Percentiles rank a stretch among this genome's conserved stretches.
Evolutionary conservation across 371 early-diverging fungal genomes (phyloP).

Genomic region (Gilbertella persicaria): DNA sequence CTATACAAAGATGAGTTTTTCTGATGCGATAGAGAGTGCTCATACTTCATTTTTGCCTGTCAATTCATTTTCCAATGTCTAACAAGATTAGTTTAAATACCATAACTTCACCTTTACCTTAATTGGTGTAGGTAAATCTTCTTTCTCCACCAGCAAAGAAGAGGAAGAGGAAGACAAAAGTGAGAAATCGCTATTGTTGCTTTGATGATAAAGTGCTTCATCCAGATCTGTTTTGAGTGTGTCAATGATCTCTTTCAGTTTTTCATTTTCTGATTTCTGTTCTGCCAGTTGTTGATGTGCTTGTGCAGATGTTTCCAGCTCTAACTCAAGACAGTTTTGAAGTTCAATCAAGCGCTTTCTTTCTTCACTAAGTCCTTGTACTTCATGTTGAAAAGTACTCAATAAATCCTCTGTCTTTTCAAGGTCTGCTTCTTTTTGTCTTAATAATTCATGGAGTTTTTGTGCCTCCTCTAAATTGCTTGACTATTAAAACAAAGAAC

Average conservation of each 20-base stretch:
- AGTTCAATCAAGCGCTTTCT: constrained; percentile 40
- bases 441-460: constrained; percentile 45
- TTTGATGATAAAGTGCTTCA: constrained; percentile 33
- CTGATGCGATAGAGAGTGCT: not conserved
- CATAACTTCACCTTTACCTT: constrained; percentile 15
- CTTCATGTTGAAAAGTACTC: constrained; percentile 37
- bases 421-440: constrained; percentile 46
- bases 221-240: constrained; percentile 45
- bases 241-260: constrained; percentile 53
- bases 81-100: not conserved
- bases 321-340: constrained; percentile 42
- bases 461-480: constrained; percentile 46
- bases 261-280: constrained; percentile 53
- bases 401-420: constrained; percentile 39
- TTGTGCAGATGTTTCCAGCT: constrained; percentile 41
- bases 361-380: constrained; percentile 38
- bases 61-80: constrained; percentile 39
- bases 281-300: constrained; percentile 50
- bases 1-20: not conserved
- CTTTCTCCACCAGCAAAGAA: not conserved
- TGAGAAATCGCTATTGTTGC: constrained; percentile 4
- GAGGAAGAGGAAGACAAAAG: not conserved
- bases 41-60: constrained; percentile 11
- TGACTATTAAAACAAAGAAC: not conserved
- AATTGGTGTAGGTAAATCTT: constrained; percentile 9